A percentile compares a stretch with the other conserved stretches of the same genome.
phyloP scores from a whole-genome alignment of 768 basidiomycete species.

The Tylopilus sp. region DNA sequence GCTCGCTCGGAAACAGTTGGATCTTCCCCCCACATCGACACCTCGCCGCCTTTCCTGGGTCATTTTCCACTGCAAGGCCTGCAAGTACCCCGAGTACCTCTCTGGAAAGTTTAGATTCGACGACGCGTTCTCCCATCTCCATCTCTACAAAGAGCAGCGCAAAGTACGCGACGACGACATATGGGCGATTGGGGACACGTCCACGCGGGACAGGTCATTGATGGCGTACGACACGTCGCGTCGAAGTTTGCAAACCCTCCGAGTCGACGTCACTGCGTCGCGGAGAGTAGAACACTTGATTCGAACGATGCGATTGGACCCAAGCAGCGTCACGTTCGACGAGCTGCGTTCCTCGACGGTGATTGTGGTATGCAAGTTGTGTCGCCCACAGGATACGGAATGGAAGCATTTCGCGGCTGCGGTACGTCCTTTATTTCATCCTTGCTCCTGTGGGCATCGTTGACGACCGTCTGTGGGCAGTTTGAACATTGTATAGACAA shows the following conservation, averaged over 20 bases:
- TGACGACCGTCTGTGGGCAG: neutral
- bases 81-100: neutral
- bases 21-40: neutral
- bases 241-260: neutral
- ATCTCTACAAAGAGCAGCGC: constrained; percentile 3
- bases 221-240: neutral
- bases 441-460: neutral
- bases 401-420: constrained; percentile 3
- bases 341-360: constrained; percentile 1
- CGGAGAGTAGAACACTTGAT: constrained; percentile 9
- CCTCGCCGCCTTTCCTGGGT: too few species aligned
- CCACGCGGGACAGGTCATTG: neutral
- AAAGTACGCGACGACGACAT: too few species aligned
- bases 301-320: constrained; percentile 4
- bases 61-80: constrained; percentile 12
- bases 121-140: constrained; percentile 1
- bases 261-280: constrained; percentile 3
- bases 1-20: constrained; percentile 1
- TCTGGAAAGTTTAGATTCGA: neutral
- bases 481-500: constrained; percentile 4
- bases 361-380: constrained; percentile 7
- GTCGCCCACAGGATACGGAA: neutral
- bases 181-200: neutral
- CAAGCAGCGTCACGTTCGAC: neutral
- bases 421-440: neutral